Conservation (phyloP, 2,329 filamentous ascomycete species). For the Epichloe sibirici region DNA sequence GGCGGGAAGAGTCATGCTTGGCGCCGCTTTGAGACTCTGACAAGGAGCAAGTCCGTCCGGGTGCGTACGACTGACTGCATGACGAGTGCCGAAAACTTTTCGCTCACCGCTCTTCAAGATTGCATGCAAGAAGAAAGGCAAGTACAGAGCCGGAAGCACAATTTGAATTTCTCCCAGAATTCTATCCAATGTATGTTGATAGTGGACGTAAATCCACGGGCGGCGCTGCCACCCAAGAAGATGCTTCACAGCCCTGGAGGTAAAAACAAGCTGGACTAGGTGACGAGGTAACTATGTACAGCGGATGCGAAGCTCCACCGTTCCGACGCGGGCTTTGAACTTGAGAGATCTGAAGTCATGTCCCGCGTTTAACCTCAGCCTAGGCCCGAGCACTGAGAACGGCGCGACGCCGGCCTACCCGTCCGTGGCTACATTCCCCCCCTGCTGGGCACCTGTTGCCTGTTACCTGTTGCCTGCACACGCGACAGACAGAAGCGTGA, state of each 20-base stretch:
- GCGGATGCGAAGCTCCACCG: too few species aligned
- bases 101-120: background rate
- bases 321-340: too few species aligned
- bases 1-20: background rate
- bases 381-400: constrained; percentile 18
- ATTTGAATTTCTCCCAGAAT: background rate
- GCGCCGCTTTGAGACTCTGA: background rate
- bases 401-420: constrained; percentile 26
- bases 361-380: background rate
- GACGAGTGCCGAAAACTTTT: background rate
- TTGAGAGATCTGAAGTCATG: too few species aligned
- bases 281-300: too few species aligned
- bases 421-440: constrained; percentile 26
- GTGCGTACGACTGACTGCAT: background rate
- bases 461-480: too few species aligned
- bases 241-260: too few species aligned
- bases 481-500: background rate
- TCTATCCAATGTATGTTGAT: too few species aligned
- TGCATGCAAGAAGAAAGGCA: background rate
- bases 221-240: background rate
- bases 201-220: background rate
- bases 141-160: background rate
- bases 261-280: too few species aligned
- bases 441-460: constrained; percentile 6
- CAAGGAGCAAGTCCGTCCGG: background rate